Conservation (phyloP, 352 stramenopile genomes). For the Phytophthora brassicae region DNA sequence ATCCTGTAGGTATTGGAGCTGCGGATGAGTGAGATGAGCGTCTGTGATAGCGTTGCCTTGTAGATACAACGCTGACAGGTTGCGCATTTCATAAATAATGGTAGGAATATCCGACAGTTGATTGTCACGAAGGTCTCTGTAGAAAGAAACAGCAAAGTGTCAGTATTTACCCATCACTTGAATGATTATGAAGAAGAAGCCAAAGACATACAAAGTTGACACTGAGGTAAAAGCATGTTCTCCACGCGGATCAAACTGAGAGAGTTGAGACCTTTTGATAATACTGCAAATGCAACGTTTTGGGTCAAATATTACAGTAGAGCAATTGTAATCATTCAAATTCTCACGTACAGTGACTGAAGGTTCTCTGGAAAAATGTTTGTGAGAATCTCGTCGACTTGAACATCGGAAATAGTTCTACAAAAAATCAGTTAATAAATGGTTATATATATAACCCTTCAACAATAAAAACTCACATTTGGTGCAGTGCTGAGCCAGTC, state of each 20-base stretch:
- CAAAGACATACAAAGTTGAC: constrained; percentile 55
- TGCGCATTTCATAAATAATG: constrained; percentile 69
- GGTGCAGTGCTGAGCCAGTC: constrained; percentile 42
- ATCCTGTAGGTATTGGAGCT: constrained; percentile 59
- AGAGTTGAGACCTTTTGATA: constrained; percentile 60
- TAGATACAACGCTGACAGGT: constrained; percentile 54
- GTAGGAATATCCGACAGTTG: constrained; percentile 57
- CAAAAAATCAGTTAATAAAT: constrained; percentile 4
- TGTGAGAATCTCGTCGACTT: constrained; percentile 55
- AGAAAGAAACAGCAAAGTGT: neutral
- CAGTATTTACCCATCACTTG: constrained; percentile 8
- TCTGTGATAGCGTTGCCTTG: constrained; percentile 55
- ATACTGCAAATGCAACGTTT: constrained; percentile 32
- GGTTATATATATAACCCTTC: neutral
- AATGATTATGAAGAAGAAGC: neutral
- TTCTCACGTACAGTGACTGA: constrained; percentile 47
- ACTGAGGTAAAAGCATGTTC: constrained; percentile 44
- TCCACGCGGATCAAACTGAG: constrained; percentile 62
- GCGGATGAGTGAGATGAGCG: constrained; percentile 49
- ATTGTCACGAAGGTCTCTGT: constrained; percentile 71
- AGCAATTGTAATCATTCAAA: neutral
- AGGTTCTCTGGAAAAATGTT: constrained; percentile 70
- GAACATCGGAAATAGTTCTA: constrained; percentile 62
- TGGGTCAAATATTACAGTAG: too few species aligned
- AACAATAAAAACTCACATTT: constrained; percentile 37